Percentiles rank a stretch among this genome's conserved stretches.
Conservation (phyloP, 495 filamentous ascomycete species). For the Xylaria grammica region DNA sequence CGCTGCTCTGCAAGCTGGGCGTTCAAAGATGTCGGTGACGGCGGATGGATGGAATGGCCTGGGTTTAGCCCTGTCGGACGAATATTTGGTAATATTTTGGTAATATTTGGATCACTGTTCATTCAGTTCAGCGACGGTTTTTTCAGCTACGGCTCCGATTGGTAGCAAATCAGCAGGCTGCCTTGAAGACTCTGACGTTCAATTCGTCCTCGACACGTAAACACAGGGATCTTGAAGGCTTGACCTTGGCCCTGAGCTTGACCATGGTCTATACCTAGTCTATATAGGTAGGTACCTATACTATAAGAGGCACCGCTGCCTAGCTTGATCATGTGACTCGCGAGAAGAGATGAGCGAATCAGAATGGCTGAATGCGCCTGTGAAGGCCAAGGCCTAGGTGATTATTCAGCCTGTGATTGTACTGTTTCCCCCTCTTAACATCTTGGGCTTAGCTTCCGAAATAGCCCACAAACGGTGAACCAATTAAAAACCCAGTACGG, state of each 20-base stretch:
- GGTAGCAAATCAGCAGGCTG: too few relatives aligned
- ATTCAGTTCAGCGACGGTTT: too few relatives aligned
- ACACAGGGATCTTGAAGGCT: too few relatives aligned
- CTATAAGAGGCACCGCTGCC: conserved; percentile 10
- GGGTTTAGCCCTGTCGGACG: neutral
- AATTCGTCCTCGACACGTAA: too few relatives aligned
- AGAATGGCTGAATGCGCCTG: neutral
- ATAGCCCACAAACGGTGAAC: neutral
- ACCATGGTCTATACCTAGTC: too few relatives aligned
- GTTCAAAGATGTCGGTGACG: neutral
- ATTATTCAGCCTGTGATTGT: conserved; percentile 5
- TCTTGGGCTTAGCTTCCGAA: neutral
- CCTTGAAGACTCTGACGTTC: too few relatives aligned
- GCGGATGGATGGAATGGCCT: neutral
- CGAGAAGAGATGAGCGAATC: conserved; percentile 20
- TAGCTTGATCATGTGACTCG: conserved; percentile 34
- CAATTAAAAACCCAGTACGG: neutral
- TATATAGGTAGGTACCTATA: neutral
- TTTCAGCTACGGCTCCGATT: too few relatives aligned
- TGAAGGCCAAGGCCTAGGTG: neutral
- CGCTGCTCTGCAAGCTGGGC: neutral
- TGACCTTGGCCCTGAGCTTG: too few relatives aligned
- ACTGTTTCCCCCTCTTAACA: neutral
- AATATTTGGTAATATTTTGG: too few relatives aligned
- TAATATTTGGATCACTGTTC: too few relatives aligned